phyloP scores from a whole-genome alignment of 768 basidiomycete genomes.

The Tephrocybe sp. region DNA sequence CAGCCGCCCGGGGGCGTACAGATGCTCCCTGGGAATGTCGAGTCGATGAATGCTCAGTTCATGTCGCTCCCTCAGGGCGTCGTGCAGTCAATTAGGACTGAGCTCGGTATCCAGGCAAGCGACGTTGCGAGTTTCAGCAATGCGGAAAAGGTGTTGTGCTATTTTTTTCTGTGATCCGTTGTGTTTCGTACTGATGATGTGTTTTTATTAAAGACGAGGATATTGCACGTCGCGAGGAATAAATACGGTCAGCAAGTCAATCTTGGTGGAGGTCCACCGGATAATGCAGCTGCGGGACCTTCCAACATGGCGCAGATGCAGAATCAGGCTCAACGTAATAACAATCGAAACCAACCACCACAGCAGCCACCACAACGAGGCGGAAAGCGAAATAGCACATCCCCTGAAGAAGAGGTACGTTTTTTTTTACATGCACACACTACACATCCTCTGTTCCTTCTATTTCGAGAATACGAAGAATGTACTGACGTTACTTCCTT shows the following conservation, averaged over 20 bases:
- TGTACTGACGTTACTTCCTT: neutral
- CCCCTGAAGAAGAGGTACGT: conserved; percentile 60
- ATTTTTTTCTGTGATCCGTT: conserved; percentile 4
- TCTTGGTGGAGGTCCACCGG: conserved; percentile 19
- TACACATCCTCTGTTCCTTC: conserved; percentile 1
- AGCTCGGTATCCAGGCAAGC: conserved; percentile 14
- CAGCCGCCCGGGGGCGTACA: conserved; percentile 35
- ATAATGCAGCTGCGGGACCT: conserved; percentile 43
- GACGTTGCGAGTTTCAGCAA: conserved; percentile 12
- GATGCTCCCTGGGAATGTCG: conserved; percentile 15
- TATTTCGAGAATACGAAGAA: neutral
- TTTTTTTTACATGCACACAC: too few species aligned
- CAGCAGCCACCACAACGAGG: conserved; percentile 27
- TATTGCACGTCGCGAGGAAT: conserved; percentile 22
- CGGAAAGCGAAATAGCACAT: conserved; percentile 56
- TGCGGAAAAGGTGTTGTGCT: conserved; percentile 62
- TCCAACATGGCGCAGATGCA: conserved; percentile 36
- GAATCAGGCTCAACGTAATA: conserved; percentile 34
- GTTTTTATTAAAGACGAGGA: conserved; percentile 8
- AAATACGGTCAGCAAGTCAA: conserved; percentile 10
- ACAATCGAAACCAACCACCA: conserved; percentile 27
- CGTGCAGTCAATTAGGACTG: conserved; percentile 24
- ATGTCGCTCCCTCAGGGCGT: conserved; percentile 32
- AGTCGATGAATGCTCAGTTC: conserved; percentile 41
- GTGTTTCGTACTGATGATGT: neutral